Base-by-base conservation (phyloP, 1,284 basidiomycete genomes). In the Pseudozyma hubeiensis region DNA sequence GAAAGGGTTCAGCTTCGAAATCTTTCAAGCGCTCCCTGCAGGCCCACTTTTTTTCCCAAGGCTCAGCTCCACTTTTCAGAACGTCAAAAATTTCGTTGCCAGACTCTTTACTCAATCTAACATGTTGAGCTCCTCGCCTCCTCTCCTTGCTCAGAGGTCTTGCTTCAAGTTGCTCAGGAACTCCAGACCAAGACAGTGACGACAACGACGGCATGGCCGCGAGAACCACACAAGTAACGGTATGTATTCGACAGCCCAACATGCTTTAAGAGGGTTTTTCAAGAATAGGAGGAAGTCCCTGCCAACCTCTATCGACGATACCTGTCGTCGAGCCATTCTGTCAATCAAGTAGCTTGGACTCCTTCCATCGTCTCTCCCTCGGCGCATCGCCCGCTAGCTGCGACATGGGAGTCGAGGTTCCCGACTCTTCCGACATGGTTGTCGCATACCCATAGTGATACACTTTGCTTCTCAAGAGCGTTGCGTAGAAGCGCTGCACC, bases 321-420 rank as follows among this genome's bases (percentile, higher is more conserved):
- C 43, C 57, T 57, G 52, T 57, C 64, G 57, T 56, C 57, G n/a
- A n/a, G 19, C 35, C 6, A 14, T 24, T 7, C 4, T 6, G 30
- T 53, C 53, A 70, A 49, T 75, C 67, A 3, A 66, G 49, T 0
- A 75, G 50, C 52, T 74, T 74, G 9, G 39, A 41, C 50, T 68
- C 58, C 29, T 74, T 74, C 37, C 58, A 58, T 7, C 65, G 52
- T 14, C 62, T 49, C 29, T 65, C 64, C 33, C 61, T 57, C n/a
- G 24, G 17, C 1, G 17, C 9, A 29, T 58, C 62, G 14, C 17
- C 24, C 0, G 49, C 3, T 5, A 59, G 8, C 34, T 58, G 56
- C 5, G 47, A 53, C 70, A 64, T 57, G 30, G 65, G 62, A 24
- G 62, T 68, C 17, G 56, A 56, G 4, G 8, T 40, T 0, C 61